Conservation (phyloP, 2,329 filamentous ascomycete species). For the Trichoderma polysporum region DNA sequence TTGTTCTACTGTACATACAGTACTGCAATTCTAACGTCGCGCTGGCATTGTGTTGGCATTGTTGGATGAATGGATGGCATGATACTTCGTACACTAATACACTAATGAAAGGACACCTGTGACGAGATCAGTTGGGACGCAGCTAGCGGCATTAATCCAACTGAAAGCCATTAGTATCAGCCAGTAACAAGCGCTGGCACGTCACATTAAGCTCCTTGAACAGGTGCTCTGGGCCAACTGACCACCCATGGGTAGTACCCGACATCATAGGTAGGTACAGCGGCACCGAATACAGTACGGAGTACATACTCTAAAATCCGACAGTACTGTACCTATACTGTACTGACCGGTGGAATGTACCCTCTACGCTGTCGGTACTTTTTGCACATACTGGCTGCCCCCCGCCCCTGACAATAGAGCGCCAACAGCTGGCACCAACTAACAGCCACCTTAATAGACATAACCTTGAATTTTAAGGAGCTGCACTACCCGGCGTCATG, state of each 20-base stretch:
- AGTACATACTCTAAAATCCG: no score
- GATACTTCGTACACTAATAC: no score
- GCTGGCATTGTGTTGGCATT: background rate
- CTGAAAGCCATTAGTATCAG: background rate
- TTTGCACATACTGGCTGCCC: background rate
- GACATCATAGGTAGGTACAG: no score
- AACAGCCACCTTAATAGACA: background rate
- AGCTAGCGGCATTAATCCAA: no score
- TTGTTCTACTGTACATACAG: no score
- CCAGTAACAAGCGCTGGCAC: background rate
- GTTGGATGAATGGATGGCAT: no score
- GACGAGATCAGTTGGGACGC: background rate
- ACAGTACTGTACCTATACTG: no score
- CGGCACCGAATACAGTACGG: no score
- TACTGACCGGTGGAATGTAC: no score
- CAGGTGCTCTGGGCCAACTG: background rate
- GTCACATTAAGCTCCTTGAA: background rate
- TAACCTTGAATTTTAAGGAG: background rate
- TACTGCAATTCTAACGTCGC: no score
- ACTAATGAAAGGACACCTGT: background rate
- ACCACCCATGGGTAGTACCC: background rate
- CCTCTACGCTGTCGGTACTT: background rate
- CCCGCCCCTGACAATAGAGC: background rate
- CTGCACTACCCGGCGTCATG: background rate
- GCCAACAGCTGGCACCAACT: background rate